Evolutionary conservation across 768 basidiomycete genomes (phyloP), one percentile per base, ranked within the genome.

Genomic region (Hericium rajendrae): DNA sequence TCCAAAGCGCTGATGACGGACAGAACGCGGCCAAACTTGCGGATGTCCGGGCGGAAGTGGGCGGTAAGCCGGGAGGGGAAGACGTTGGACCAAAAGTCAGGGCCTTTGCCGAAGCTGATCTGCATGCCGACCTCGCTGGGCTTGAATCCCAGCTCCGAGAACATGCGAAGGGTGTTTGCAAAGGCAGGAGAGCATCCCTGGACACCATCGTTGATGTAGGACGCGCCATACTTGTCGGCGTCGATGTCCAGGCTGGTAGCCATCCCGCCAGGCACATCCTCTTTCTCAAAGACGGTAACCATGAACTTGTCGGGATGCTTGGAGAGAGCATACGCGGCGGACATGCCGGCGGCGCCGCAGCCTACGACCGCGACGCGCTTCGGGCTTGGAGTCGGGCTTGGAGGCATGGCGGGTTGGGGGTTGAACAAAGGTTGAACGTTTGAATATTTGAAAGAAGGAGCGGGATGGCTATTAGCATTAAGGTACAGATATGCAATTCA

Each of bases 61-160:
- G 65, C 51, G n/a, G 69, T 67, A 20, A 72, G 64, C 22, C 60
- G 56, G 3, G 69, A 65, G 6, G 73, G 73, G 55, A 70, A 74
- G 55, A 74, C 71, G 53, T 73, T 73, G 38, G 71, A 69, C 72
- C 72, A 74, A 54, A 74, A 74, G 56, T 69, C 65, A 43, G 68
- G 64, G 51, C 64, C 69, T 55, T 70, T 68, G 18, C 71, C 69
- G 53, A 72, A 72, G 60, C 65, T 68, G 49, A 72, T 70, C 51
- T 72, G 71, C 68, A 72, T 71, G 20, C 63, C 69, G 13, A 72
- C 72, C 51, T 69, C 64, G 13, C 66, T 66, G 1, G 67, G 59
- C 41, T 66, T 64, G 52, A 70, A 74, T 1, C 71, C 70, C 4
- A 70, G 64, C 60, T 71, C 68, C 15, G 66, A 57, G 55, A 73